phyloP scores from a whole-genome alignment of 768 basidiomycete species.

The Lentinula sp. region DNA sequence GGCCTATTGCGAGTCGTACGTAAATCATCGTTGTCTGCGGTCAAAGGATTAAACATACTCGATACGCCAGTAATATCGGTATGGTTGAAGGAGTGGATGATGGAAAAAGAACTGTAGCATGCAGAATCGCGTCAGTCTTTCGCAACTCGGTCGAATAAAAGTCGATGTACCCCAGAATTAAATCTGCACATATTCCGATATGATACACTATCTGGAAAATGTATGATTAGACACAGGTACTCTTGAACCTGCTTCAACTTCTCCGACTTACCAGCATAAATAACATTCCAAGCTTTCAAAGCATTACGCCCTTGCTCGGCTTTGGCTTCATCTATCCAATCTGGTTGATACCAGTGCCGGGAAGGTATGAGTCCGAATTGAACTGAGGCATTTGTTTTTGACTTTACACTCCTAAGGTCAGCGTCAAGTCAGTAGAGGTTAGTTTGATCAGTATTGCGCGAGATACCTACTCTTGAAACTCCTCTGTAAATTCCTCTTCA shows the following conservation, averaged over 20 bases:
- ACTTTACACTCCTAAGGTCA: constrained; percentile 21
- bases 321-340: constrained; percentile 61
- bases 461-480: constrained; percentile 38
- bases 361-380: constrained; percentile 50
- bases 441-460: not conserved
- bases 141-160: constrained; percentile 11
- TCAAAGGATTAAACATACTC: constrained; percentile 27
- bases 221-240: not conserved
- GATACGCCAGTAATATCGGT: constrained; percentile 59
- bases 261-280: constrained; percentile 27
- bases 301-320: constrained; percentile 46
- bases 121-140: not conserved
- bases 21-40: not conserved
- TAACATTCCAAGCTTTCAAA: constrained; percentile 39
- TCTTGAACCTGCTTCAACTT: not conserved
- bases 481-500: constrained; percentile 48
- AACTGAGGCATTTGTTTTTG: constrained; percentile 17
- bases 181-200: constrained; percentile 81
- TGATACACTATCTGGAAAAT: constrained; percentile 31
- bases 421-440: not conserved
- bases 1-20: constrained; percentile 30
- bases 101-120: constrained; percentile 45
- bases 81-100: constrained; percentile 44
- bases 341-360: constrained; percentile 64
- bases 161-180: constrained; percentile 52